phyloP scores from a whole-genome alignment of 176 grass and related monocot species.

The Raddia distichophylla region DNA sequence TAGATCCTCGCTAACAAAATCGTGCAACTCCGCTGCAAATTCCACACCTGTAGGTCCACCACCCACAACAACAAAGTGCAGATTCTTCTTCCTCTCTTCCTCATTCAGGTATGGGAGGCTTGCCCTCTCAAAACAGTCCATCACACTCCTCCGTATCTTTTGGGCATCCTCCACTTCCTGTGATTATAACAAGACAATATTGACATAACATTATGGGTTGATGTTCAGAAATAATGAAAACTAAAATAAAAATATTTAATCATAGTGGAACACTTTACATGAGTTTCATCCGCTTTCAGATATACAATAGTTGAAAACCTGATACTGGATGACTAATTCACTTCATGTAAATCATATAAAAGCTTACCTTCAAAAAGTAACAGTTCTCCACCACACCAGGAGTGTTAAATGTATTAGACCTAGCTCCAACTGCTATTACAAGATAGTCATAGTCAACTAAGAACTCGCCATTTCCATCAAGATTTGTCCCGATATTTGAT shows the following conservation, averaged over 20 bases:
- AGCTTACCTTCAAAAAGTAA: constrained; percentile 87
- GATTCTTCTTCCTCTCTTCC: constrained; percentile 83
- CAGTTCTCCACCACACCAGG: constrained; percentile 88
- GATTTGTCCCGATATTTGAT: constrained; percentile 68
- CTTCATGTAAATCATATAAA: constrained; percentile 17
- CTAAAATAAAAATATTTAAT: constrained; percentile 1
- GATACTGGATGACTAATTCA: neutral
- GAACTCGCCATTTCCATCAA: constrained; percentile 91
- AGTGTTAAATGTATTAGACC: constrained; percentile 87
- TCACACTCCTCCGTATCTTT: constrained; percentile 79
- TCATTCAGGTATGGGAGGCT: constrained; percentile 77
- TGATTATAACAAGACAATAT: constrained; percentile 30
- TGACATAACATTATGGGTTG: neutral
- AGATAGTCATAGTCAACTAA: constrained; percentile 87
- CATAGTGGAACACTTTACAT: neutral
- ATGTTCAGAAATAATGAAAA: constrained; percentile 5
- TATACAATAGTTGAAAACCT: neutral
- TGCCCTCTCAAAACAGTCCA: constrained; percentile 92
- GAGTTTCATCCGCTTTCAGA: neutral
- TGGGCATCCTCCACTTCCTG: constrained; percentile 98
- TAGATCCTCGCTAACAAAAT: constrained; percentile 93
- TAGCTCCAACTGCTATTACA: constrained; percentile 80
- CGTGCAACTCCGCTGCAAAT: constrained; percentile 90
- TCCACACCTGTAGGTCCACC: constrained; percentile 97
- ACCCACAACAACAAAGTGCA: constrained; percentile 93